phyloP scores from a whole-genome alignment of 2,329 filamentous ascomycete genomes.

The Beauveria sp. region DNA sequence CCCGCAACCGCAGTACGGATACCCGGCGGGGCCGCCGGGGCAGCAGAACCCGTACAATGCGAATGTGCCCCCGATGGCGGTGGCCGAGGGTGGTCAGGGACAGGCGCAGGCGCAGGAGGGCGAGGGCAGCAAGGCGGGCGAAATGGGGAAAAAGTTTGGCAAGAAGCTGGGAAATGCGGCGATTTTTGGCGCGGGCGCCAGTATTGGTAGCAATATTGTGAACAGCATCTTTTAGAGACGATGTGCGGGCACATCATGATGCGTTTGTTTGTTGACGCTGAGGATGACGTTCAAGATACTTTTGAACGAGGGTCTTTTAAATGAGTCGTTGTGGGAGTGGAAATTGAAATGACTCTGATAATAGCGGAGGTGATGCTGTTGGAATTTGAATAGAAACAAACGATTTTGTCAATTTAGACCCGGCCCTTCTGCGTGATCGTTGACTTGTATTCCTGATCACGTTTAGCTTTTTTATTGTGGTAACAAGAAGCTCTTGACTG shows the following conservation, averaged over 20 bases:
- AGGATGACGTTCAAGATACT: too few species aligned
- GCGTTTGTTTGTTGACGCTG: not conserved
- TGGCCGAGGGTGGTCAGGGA: conserved; percentile 48
- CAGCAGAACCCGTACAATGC: conserved; percentile 58
- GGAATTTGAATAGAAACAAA: not conserved
- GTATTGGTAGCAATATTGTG: conserved; percentile 81
- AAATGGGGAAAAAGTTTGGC: conserved; percentile 88
- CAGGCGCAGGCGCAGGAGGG: not conserved
- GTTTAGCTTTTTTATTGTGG: too few species aligned
- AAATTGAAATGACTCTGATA: not conserved
- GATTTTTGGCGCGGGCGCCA: conserved; percentile 89
- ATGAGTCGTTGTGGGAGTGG: too few species aligned
- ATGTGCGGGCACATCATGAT: not conserved
- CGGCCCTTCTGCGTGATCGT: too few species aligned
- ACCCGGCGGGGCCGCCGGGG: conserved; percentile 32
- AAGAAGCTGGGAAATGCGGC: conserved; percentile 79
- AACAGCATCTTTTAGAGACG: conserved; percentile 76
- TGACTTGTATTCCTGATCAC: too few species aligned
- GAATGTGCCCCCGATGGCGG: conserved; percentile 66
- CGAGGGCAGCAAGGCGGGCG: conserved; percentile 52
- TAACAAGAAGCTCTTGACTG: too few species aligned
- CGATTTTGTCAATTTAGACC: too few species aligned
- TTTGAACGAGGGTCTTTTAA: too few species aligned
- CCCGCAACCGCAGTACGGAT: conserved; percentile 31
- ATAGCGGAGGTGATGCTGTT: not conserved